Percentiles rank a stretch among this genome's conserved stretches.
phyloP scores from a whole-genome alignment of 345 rosid genomes.

The Erodium maritimum region DNA sequence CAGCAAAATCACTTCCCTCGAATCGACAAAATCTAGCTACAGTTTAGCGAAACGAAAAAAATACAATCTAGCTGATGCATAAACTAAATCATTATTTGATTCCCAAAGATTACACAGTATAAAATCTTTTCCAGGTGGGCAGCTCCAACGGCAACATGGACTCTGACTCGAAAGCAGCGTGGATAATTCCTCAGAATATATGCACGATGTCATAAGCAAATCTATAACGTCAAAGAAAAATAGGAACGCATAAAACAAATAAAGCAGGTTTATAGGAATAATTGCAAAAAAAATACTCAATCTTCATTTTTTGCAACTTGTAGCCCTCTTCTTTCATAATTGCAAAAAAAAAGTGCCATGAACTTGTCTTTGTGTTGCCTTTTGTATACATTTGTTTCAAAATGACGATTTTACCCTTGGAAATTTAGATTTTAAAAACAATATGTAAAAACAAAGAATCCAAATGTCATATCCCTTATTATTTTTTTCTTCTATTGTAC shows the following conservation, averaged over 20 bases:
- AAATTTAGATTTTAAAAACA: too few relatives aligned
- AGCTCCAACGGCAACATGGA: not conserved
- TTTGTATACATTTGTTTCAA: too few relatives aligned
- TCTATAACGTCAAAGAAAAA: slow-evolving; percentile 49
- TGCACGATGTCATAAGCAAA: slow-evolving; percentile 95
- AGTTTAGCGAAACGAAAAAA: not conserved
- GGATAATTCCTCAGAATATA: slow-evolving; percentile 46
- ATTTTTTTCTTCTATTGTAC: too few relatives aligned
- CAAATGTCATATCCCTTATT: too few relatives aligned
- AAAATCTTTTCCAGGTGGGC: not conserved
- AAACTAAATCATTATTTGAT: too few relatives aligned
- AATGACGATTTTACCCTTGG: too few relatives aligned
- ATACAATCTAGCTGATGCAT: not conserved
- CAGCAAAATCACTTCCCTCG: not conserved
- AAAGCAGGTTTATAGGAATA: not conserved
- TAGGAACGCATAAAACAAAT: not conserved
- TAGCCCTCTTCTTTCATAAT: too few relatives aligned
- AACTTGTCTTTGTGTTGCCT: too few relatives aligned
- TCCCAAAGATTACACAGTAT: too few relatives aligned
- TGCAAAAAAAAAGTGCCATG: too few relatives aligned
- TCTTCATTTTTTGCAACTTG: too few relatives aligned
- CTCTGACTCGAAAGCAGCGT: not conserved
- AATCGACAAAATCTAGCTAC: not conserved
- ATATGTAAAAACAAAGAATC: too few relatives aligned
- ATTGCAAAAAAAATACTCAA: not conserved